Evolutionary conservation across 2,329 filamentous ascomycete genomes (phyloP).

Genomic region (Fonsecaea erecta): DNA sequence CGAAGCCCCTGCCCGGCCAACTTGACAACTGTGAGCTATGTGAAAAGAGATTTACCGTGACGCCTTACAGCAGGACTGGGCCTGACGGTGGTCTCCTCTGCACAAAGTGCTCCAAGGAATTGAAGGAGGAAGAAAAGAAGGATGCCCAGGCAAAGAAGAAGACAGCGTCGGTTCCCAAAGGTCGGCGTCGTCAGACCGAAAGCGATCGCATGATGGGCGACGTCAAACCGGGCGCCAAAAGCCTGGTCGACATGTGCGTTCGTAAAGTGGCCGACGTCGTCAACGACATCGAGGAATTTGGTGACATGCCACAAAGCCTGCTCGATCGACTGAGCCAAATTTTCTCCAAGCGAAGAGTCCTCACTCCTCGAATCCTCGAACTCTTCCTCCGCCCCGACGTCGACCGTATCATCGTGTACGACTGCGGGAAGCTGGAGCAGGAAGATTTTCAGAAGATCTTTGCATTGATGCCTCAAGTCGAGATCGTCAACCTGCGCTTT

Average conservation of each 20-base stretch:
- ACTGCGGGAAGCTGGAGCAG: conserved; percentile 68
- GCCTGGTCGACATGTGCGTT: conserved; percentile 61
- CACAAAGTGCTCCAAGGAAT: conserved; percentile 75
- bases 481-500: conserved; percentile 75
- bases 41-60: conserved; percentile 87
- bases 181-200: conserved; percentile 73
- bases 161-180: conserved; percentile 60
- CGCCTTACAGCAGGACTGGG: conserved; percentile 80
- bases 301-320: conserved; percentile 63
- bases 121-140: conserved; percentile 69
- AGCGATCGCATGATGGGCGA: conserved; percentile 82
- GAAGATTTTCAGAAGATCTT: conserved; percentile 84
- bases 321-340: conserved; percentile 66
- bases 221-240: conserved; percentile 49
- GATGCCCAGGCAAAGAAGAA: conserved; percentile 62
- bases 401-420: conserved; percentile 63
- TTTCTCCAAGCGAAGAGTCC: conserved; percentile 65
- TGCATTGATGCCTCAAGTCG: conserved; percentile 70
- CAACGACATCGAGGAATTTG: conserved; percentile 67
- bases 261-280: conserved; percentile 66
- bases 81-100: conserved; percentile 87
- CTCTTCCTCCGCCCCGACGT: conserved; percentile 59
- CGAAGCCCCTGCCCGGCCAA: conserved; percentile 73
- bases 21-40: conserved; percentile 87
- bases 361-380: conserved; percentile 54